Evolutionary conservation across 1,284 basidiomycete genomes (phyloP).

Genomic region (Cryptococcus maquisensis): DNA sequence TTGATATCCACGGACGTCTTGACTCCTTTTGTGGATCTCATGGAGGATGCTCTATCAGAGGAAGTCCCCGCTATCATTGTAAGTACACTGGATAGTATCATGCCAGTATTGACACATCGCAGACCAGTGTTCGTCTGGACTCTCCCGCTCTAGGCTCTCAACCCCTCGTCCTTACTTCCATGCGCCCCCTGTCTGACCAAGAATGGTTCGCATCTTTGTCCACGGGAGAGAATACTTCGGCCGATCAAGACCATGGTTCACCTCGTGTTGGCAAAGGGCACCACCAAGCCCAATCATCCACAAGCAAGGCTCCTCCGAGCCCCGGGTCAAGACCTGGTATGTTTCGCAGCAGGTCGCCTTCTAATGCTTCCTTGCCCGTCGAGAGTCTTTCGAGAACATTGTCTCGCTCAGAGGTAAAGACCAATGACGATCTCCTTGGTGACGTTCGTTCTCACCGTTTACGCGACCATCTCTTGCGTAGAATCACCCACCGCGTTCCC

Average conservation of each 20-base stretch:
- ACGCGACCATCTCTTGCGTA: constrained; percentile 27
- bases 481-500: constrained; percentile 15
- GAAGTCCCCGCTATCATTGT: constrained; percentile 47
- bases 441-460: constrained; percentile 16
- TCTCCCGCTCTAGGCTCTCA: constrained; percentile 42
- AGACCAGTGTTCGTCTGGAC: constrained; percentile 45
- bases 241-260: not conserved
- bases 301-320: not conserved
- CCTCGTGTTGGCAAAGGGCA: not conserved
- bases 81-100: constrained; percentile 5
- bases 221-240: not conserved
- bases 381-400: not conserved
- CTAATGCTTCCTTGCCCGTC: too few species aligned
- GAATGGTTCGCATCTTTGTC: constrained; percentile 46
- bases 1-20: constrained; percentile 47
- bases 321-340: not conserved
- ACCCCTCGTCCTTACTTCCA: constrained; percentile 41
- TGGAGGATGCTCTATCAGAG: constrained; percentile 47
- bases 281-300: not conserved
- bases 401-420: not conserved
- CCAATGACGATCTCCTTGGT: not conserved
- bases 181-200: constrained; percentile 40
- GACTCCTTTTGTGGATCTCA: constrained; percentile 48
- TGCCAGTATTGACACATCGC: not conserved
- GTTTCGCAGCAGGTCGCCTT: too few species aligned